Evolutionary conservation across 257 asterid genomes (phyloP).

Genomic region (Ophiorrhiza pumila): DNA sequence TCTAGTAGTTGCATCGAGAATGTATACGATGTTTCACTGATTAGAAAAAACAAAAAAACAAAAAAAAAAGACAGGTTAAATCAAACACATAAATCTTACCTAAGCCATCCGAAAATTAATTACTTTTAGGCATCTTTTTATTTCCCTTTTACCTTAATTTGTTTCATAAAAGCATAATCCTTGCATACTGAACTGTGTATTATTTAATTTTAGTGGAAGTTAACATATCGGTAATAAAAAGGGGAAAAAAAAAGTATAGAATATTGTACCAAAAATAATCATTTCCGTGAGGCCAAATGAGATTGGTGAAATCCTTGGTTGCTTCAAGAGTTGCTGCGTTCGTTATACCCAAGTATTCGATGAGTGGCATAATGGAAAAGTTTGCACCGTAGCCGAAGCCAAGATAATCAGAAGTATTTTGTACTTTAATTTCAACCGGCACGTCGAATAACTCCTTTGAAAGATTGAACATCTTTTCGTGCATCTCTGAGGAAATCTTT

Average conservation of each 20-base stretch:
- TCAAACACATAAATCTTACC: too few species aligned
- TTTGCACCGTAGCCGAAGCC: slow-evolving; percentile 70
- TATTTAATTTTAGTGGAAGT: too few species aligned
- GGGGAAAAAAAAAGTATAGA: too few species aligned
- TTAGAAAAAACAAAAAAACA: neutral
- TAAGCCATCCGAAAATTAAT: too few species aligned
- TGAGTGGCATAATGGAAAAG: slow-evolving; percentile 51
- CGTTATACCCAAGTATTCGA: slow-evolving; percentile 59
- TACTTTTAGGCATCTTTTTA: too few species aligned
- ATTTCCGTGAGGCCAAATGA: slow-evolving; percentile 70
- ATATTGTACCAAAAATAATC: slow-evolving; percentile 39
- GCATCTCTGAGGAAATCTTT: slow-evolving; percentile 40
- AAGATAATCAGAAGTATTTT: slow-evolving; percentile 44
- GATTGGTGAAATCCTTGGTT: slow-evolving; percentile 49
- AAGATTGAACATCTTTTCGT: slow-evolving; percentile 41
- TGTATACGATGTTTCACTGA: slow-evolving; percentile 33
- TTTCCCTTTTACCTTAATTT: too few species aligned
- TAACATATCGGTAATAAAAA: too few species aligned
- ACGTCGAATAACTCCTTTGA: slow-evolving; percentile 48
- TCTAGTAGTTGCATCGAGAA: slow-evolving; percentile 53
- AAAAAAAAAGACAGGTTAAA: too few species aligned
- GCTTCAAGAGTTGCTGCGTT: slow-evolving; percentile 52
- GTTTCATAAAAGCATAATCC: too few species aligned
- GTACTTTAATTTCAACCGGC: slow-evolving; percentile 40
- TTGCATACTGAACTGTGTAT: too few species aligned